Percentiles rank a stretch among this genome's conserved stretches.
phyloP scores from a whole-genome alignment of 441 rosid species.

The Croton laevigatus region DNA sequence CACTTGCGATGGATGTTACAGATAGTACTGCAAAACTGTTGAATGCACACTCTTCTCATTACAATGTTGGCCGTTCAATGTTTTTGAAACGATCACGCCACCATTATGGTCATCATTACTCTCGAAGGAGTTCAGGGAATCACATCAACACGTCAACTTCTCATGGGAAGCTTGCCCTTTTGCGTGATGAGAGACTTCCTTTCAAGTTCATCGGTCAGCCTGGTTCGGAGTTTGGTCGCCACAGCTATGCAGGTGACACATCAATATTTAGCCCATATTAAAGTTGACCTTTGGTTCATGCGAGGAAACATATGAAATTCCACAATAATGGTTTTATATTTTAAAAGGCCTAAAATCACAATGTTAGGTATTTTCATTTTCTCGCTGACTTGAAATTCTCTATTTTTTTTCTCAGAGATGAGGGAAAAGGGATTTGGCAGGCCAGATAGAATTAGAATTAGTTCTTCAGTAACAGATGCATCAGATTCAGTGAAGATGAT shows the following conservation, averaged over 20 bases:
- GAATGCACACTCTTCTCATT: constrained; percentile 32
- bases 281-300: not conserved
- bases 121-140: constrained; percentile 46
- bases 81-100: constrained; percentile 57
- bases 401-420: constrained; percentile 28
- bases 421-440: constrained; percentile 36
- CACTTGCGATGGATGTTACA: constrained; percentile 34
- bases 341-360: not conserved
- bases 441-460: constrained; percentile 44
- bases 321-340: too few species aligned
- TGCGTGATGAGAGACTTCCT: constrained; percentile 33
- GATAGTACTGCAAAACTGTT: constrained; percentile 36
- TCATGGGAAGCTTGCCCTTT: constrained; percentile 35
- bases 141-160: constrained; percentile 42
- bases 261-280: not conserved
- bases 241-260: constrained; percentile 30
- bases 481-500: constrained; percentile 36
- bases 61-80: constrained; percentile 44
- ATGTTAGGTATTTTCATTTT: not conserved
- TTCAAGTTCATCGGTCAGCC: constrained; percentile 39
- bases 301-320: too few species aligned
- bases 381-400: not conserved
- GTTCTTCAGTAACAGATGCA: constrained; percentile 33
- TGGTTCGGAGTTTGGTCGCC: constrained; percentile 27
- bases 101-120: constrained; percentile 50